Base-by-base conservation (phyloP, 352 stramenopile species). In the Thraustochytrium sp. region DNA sequence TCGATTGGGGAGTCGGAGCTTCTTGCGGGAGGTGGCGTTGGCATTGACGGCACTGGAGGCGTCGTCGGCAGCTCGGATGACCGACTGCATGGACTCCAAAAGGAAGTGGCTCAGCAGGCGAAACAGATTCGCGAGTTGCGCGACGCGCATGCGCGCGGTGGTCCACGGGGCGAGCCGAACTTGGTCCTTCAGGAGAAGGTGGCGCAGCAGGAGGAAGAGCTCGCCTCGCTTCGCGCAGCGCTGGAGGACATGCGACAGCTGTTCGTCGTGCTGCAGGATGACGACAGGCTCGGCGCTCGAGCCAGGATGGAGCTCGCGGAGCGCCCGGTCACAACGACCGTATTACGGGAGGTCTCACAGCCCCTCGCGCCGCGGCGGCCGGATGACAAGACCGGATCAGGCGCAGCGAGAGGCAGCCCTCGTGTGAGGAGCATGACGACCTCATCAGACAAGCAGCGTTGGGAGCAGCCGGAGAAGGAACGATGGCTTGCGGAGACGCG, bases 241-340 rank as follows among this genome's bases (percentile, higher is more conserved):
- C 23, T 53, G 0, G 73, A 77, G 34, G 40, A 86, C 40, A 29
- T 86, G 53, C 51, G 37, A 4, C 18, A 38, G 8, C 73, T 86
- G 51, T 62, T 86, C 42, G 44, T 85, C 65, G 26, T 77, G 9
- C 26, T 51, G 38, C 16, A 84, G 59, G 56, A 34, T 3, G 3
- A n/a, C n/a, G n/a, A n/a, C n/a, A n/a, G n/a, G n/a, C n/a, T n/a
- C 34, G 26, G n/a, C 0, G 61, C 18, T 53, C 36, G 36, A 46
- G 51, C n/a, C 9, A 13, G 31, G 26, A 59, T 59, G 51, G 51
- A 13, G n/a, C 26, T 59, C 16, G 51, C 51, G 11, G 51, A 59
- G 23, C n/a, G 51, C 1, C 51, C 51, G 31, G 51, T 59, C 1
- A 59, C 31, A 34, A 59, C 51, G 26, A 59, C 51, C 11, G 51